phyloP scores from a whole-genome alignment of 129 eudicot species.

The Smallanthus sonchifolius region DNA sequence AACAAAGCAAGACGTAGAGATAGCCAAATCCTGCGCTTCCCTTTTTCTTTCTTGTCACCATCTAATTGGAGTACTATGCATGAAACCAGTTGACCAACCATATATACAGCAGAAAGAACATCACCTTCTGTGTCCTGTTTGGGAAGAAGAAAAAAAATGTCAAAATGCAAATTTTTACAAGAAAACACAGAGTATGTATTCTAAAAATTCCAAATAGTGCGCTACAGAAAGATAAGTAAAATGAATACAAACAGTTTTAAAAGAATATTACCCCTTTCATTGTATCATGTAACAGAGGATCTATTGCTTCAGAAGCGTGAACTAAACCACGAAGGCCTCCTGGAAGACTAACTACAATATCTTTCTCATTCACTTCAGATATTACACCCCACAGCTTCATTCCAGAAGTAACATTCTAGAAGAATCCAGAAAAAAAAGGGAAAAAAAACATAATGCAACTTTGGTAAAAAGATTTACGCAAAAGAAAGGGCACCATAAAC shows the following conservation, averaged over 20 bases:
- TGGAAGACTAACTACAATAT: constrained; percentile 86
- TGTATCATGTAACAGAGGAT: constrained; percentile 40
- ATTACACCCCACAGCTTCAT: constrained; percentile 98
- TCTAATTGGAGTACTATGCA: constrained; percentile 76
- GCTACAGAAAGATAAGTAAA: constrained; percentile 7
- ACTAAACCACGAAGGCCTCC: constrained; percentile 95
- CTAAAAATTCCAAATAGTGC: background rate
- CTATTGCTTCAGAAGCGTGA: constrained; percentile 77
- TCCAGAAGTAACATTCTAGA: constrained; percentile 81
- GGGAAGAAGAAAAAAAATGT: background rate
- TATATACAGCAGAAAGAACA: constrained; percentile 59
- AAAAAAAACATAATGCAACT: background rate
- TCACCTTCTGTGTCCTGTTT: constrained; percentile 49
- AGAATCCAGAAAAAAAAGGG: constrained; percentile 8
- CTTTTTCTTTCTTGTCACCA: constrained; percentile 72
- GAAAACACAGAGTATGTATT: background rate
- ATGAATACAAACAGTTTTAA: background rate
- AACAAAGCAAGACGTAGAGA: constrained; percentile 72
- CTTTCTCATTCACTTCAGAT: constrained; percentile 89
- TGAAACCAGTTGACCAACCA: constrained; percentile 83
- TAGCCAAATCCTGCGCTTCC: constrained; percentile 78
- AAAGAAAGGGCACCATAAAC: background rate
- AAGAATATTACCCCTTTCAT: constrained; percentile 34
- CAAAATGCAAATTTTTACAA: background rate
- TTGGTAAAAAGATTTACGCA: background rate